phyloP scores from a whole-genome alignment of 441 rosid genomes.

The Corymbia citriodora region DNA sequence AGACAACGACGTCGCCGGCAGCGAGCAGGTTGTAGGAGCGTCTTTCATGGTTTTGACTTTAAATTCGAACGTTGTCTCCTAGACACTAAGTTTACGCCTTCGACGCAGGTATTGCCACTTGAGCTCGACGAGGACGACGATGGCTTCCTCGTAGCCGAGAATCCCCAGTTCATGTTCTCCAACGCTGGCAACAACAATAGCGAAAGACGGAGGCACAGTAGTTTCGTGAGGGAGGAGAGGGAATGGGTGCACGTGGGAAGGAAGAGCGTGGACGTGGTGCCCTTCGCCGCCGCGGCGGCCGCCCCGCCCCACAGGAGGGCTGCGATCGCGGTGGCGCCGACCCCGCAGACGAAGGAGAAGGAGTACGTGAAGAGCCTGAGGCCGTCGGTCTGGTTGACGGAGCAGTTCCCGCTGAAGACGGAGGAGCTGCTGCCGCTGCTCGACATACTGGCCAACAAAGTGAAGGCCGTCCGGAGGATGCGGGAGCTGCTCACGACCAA shows the following conservation, averaged over 20 bases:
- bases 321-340: slow-evolving; percentile 18
- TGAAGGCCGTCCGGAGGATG: slow-evolving; percentile 87
- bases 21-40: slow-evolving; percentile 40
- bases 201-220: slow-evolving; percentile 75
- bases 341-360: slow-evolving; percentile 79
- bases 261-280: slow-evolving; percentile 77
- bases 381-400: slow-evolving; percentile 95
- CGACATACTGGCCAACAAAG: slow-evolving; percentile 85
- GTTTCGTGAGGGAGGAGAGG: slow-evolving; percentile 81
- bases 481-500: slow-evolving; percentile 87
- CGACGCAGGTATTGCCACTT: slow-evolving; percentile 39
- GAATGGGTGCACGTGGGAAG: slow-evolving; percentile 72
- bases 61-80: background rate
- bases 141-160: slow-evolving; percentile 88
- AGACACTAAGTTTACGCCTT: background rate
- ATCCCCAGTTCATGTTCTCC: slow-evolving; percentile 43
- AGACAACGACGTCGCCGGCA: slow-evolving; percentile 59
- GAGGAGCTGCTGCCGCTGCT: slow-evolving; percentile 91
- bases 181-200: slow-evolving; percentile 7
- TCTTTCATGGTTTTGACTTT: background rate
- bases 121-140: slow-evolving; percentile 96
- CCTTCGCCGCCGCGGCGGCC: slow-evolving; percentile 30
- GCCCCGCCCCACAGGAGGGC: slow-evolving; percentile 22
- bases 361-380: slow-evolving; percentile 70
- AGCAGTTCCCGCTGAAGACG: slow-evolving; percentile 81